Percentiles rank a stretch among this genome's conserved stretches.
Evolutionary conservation across 1,139 yeast species (phyloP).

Genomic region (Geotrichum bryndzae): DNA sequence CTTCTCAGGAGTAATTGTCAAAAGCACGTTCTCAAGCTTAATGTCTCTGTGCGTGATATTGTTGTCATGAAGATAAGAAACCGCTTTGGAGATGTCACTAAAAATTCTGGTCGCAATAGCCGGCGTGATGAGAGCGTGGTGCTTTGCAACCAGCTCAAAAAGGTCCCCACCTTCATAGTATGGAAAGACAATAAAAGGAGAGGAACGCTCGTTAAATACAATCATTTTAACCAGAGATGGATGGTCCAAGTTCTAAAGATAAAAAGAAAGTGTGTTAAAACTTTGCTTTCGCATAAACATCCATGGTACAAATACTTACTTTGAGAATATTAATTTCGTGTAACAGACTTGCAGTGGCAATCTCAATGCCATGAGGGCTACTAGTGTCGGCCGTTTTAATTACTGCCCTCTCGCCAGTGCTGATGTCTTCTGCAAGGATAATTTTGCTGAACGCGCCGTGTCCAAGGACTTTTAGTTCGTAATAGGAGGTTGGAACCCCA

Average conservation of each 20-base stretch:
- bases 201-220: conserved; percentile 30
- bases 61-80: conserved; percentile 62
- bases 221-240: conserved; percentile 42
- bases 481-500: background rate
- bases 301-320: conserved; percentile 17
- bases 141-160: conserved; percentile 52
- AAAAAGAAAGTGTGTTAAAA: conserved; percentile 29
- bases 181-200: conserved; percentile 56
- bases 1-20: background rate
- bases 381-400: conserved; percentile 35
- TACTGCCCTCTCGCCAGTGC: conserved; percentile 36
- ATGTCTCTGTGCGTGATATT: conserved; percentile 79
- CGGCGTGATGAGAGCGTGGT: conserved; percentile 25
- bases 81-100: conserved; percentile 62
- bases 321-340: conserved; percentile 67
- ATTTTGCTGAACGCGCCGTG: conserved; percentile 40
- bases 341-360: conserved; percentile 44
- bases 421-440: conserved; percentile 29
- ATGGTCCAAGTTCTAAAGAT: conserved; percentile 29
- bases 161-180: conserved; percentile 82
- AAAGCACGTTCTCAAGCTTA: conserved; percentile 55
- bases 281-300: conserved; percentile 36
- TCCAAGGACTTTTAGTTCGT: conserved; percentile 34
- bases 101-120: conserved; percentile 49
- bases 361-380: conserved; percentile 48